Evolutionary conservation across 495 filamentous ascomycete genomes (phyloP), one percentile per base, ranked within the genome.

Genomic region (Cladorrhinum samala): DNA sequence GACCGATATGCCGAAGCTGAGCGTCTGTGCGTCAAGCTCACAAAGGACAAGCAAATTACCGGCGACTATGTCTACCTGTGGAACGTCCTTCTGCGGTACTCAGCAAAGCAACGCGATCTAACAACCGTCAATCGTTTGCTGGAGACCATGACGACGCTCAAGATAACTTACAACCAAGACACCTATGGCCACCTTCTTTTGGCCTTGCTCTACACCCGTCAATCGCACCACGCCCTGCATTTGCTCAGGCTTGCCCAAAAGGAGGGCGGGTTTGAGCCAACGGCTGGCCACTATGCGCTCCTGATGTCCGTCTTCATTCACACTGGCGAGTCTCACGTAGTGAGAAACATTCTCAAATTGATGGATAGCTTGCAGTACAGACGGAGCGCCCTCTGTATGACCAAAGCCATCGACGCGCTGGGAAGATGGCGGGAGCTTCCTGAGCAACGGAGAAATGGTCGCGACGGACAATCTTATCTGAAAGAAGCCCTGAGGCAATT

Each of bases 111-210:
- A 4, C 73, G 83, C 53, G 83, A 93, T 56, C 59, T 91, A 40
- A 68, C 70, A 3, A 71, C 74, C 37, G 74, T 87, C 20, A 77
- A 81, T 45, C 77, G 76, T 20, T 55, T 89, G 17, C 80, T 86
- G 52, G 72, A 72, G 36, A 66, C 69, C 46, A 94, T 96, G 84
- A 70, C 77, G 33, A 61, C 72, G 4, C 63, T 73, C 2, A 64
- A 69, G 0, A 63, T 95, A 21, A 68, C 69, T n/a, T 79, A 83
- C 49, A 78, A 94, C 66, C 70, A 70, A 14, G 77, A 80, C 62
- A 92, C 92, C 7, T 92, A 91, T 66, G 79, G 77, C 25, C 79
- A 85, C 53, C 68, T 94, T 30, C 85, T 96, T 67, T 76, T 84
- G 45, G 79, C 79, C n/a, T 71, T 95, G 23, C 72, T 76, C 6